A percentile compares a stretch with the other conserved stretches of the same genome.
phyloP scores from a whole-genome alignment of 1,139 yeast species.

The Meyerozyma carpophila region DNA sequence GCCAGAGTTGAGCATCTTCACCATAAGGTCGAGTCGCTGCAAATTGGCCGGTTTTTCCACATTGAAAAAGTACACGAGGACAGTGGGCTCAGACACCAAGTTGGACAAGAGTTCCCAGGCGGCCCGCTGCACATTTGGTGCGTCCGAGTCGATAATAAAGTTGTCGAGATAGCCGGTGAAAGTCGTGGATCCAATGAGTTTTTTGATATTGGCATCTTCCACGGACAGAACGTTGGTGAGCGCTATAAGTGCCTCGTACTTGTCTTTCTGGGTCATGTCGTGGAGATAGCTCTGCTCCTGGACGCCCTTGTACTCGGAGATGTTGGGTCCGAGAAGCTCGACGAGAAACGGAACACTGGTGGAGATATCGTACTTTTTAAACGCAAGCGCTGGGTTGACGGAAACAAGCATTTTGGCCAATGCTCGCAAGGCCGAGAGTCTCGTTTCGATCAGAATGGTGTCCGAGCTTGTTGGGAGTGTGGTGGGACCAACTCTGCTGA shows the following conservation, averaged over 20 bases:
- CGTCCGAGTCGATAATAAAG: slow-evolving; percentile 35
- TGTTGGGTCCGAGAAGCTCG: slow-evolving; percentile 38
- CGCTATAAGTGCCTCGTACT: slow-evolving; percentile 42
- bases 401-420: slow-evolving; percentile 41
- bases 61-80: slow-evolving; percentile 49
- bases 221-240: slow-evolving; percentile 43
- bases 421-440: slow-evolving; percentile 28
- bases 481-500: slow-evolving; percentile 19
- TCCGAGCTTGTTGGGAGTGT: slow-evolving; percentile 17
- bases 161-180: slow-evolving; percentile 30
- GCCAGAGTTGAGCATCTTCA: slow-evolving; percentile 36
- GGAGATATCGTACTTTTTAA: slow-evolving; percentile 33
- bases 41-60: slow-evolving; percentile 22
- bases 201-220: slow-evolving; percentile 22
- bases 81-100: slow-evolving; percentile 36
- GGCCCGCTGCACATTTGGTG: slow-evolving; percentile 34
- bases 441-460: slow-evolving; percentile 13
- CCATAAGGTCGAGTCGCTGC: slow-evolving; percentile 30
- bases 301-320: slow-evolving; percentile 16
- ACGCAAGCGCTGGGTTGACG: slow-evolving; percentile 34
- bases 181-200: slow-evolving; percentile 27
- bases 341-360: slow-evolving; percentile 44
- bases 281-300: slow-evolving; percentile 15
- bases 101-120: slow-evolving; percentile 47
- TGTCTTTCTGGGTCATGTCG: slow-evolving; percentile 31